phyloP scores from a whole-genome alignment of 805 yeast genomes.

The Saccharomyces kudriavzevii region DNA sequence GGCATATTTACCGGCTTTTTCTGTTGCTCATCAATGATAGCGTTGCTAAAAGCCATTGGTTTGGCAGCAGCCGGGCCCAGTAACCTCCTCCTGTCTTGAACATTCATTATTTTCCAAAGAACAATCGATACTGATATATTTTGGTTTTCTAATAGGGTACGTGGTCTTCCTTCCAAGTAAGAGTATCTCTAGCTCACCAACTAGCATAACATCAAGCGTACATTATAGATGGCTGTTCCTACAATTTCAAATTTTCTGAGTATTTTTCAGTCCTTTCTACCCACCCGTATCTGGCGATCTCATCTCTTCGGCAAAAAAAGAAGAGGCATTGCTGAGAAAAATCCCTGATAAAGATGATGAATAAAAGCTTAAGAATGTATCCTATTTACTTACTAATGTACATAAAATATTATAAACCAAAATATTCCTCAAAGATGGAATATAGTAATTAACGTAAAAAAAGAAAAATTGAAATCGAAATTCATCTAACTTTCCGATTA shows the following conservation, averaged over 20 bases:
- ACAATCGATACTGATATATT: neutral
- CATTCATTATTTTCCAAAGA: slow-evolving; percentile 15
- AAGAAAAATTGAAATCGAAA: neutral
- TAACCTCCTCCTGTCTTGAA: slow-evolving; percentile 72
- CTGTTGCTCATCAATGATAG: slow-evolving; percentile 6
- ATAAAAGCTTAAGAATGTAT: neutral
- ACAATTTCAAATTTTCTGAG: neutral
- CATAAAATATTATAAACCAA: neutral
- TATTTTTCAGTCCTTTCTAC: neutral
- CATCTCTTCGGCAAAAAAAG: neutral
- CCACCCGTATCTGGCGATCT: neutral
- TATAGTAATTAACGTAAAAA: neutral
- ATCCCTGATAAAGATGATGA: neutral
- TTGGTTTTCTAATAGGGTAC: no score
- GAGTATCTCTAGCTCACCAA: neutral
- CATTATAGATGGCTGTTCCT: neutral
- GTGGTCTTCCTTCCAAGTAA: no score
- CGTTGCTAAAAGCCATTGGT: slow-evolving; percentile 36
- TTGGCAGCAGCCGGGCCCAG: slow-evolving; percentile 69
- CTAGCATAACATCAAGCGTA: no score
- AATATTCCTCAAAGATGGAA: neutral
- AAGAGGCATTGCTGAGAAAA: neutral
- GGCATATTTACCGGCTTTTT: slow-evolving; percentile 5
- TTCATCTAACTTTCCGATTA: slow-evolving; percentile 25
- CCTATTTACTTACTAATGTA: neutral